Evolutionary conservation across 768 basidiomycete species (phyloP).

Genomic region (Trametes cinnabarina): DNA sequence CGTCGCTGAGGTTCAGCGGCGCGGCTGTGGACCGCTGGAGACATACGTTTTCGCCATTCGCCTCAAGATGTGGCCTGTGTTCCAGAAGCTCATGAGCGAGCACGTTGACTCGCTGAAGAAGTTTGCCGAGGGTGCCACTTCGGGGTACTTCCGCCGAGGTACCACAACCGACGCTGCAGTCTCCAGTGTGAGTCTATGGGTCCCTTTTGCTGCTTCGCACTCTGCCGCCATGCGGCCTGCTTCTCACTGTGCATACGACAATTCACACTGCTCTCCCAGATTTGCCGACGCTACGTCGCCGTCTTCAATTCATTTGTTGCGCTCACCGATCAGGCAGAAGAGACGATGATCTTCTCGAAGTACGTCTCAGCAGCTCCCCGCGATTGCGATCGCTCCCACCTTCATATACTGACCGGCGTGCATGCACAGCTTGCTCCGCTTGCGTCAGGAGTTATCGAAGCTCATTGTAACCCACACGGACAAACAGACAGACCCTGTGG

Average conservation of each 20-base stretch:
- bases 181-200: constrained; percentile 24
- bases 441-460: constrained; percentile 80
- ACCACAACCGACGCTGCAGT: constrained; percentile 70
- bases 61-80: constrained; percentile 89
- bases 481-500: constrained; percentile 57
- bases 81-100: constrained; percentile 84
- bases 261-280: constrained; percentile 34
- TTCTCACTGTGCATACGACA: neutral
- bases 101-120: constrained; percentile 82
- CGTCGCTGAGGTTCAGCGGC: constrained; percentile 68
- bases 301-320: constrained; percentile 83
- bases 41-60: constrained; percentile 77
- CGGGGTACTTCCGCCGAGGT: constrained; percentile 58
- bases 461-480: constrained; percentile 72
- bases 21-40: constrained; percentile 78
- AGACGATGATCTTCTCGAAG: constrained; percentile 97
- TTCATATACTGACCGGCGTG: neutral
- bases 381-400: neutral
- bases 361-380: constrained; percentile 36
- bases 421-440: constrained; percentile 71
- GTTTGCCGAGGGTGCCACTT: constrained; percentile 68
- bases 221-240: constrained; percentile 19
- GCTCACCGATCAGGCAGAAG: constrained; percentile 80
- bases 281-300: constrained; percentile 73
- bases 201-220: too few species aligned